Percentiles rank a stretch among this genome's conserved stretches.
Evolutionary conservation across 169 alveolate genomes (phyloP).

Genomic region (Fabrea salina): DNA sequence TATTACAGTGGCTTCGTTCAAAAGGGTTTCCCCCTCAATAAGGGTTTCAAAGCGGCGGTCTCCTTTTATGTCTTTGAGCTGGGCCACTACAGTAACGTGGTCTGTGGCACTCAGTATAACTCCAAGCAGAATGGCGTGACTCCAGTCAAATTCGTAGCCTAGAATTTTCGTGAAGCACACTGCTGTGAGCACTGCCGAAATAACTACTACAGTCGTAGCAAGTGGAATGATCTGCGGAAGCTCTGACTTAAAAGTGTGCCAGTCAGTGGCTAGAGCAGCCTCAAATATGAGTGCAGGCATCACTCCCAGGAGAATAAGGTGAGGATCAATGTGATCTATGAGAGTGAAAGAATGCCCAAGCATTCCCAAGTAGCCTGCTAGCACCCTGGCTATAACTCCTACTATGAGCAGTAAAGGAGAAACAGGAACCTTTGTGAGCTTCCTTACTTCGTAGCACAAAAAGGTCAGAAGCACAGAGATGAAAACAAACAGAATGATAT

Average conservation of each 20-base stretch:
- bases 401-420: conserved; percentile 30
- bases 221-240: conserved; percentile 36
- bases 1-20: conserved; percentile 73
- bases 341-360: not conserved
- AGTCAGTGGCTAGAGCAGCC: conserved; percentile 54
- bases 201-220: conserved; percentile 56
- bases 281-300: conserved; percentile 63
- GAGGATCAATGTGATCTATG: conserved; percentile 22
- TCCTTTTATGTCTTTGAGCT: conserved; percentile 63
- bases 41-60: conserved; percentile 45
- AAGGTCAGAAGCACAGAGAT: conserved; percentile 2
- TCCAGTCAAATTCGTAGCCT: conserved; percentile 48
- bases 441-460: not conserved
- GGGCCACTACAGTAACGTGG: conserved; percentile 77
- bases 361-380: not conserved
- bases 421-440: not conserved
- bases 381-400: not conserved
- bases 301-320: conserved; percentile 36
- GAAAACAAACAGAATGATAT: conserved; percentile 17
- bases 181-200: conserved; percentile 55
- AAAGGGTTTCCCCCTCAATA: conserved; percentile 65
- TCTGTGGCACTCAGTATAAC: conserved; percentile 72
- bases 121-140: conserved; percentile 59
- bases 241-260: conserved; percentile 52
- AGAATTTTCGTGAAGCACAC: conserved; percentile 43